A percentile compares a stretch with the other conserved stretches of the same genome.
Conservation (phyloP, 2,329 filamentous ascomycete species). For the Penicillium concentricum region DNA sequence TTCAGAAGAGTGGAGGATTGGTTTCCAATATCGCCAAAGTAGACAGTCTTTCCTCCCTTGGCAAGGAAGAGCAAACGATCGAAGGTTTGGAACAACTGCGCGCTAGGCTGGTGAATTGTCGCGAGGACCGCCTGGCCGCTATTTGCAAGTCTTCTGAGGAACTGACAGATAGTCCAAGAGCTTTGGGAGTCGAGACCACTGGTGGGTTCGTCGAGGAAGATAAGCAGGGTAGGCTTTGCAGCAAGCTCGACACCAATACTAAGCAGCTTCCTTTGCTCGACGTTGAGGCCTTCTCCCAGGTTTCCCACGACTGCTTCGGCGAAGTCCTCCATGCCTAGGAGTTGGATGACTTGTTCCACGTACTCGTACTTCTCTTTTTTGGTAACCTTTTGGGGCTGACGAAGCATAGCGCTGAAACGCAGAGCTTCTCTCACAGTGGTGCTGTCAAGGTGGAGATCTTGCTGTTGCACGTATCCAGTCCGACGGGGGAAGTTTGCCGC, state of each 20-base stretch:
- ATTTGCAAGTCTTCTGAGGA: constrained; percentile 82
- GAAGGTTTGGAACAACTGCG: constrained; percentile 83
- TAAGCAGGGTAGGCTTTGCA: constrained; percentile 79
- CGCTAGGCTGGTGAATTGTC: constrained; percentile 90
- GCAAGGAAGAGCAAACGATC: constrained; percentile 62
- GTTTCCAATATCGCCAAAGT: constrained; percentile 63
- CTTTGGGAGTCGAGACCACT: constrained; percentile 84
- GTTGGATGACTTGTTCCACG: constrained; percentile 75
- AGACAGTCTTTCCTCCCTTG: constrained; percentile 63
- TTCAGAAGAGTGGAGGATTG: constrained; percentile 56
- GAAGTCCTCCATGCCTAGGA: constrained; percentile 83
- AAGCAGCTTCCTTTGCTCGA: constrained; percentile 66
- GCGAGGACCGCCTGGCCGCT: constrained; percentile 84
- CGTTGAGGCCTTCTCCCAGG: constrained; percentile 69
- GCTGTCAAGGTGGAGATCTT: constrained; percentile 75
- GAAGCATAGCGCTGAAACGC: constrained; percentile 78
- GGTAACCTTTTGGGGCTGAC: constrained; percentile 70
- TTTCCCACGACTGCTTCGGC: constrained; percentile 86
- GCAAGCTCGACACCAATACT: constrained; percentile 93
- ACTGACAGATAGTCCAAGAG: constrained; percentile 79
- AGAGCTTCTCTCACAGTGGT: constrained; percentile 83
- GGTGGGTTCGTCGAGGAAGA: constrained; percentile 86
- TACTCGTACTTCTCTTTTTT: constrained; percentile 74
- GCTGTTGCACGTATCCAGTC: constrained; percentile 66
- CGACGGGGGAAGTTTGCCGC: constrained; percentile 61